Evolutionary conservation across 768 basidiomycete genomes (phyloP), one percentile per base, ranked within the genome.

Genomic region (Clitopilus passeckerianus): DNA sequence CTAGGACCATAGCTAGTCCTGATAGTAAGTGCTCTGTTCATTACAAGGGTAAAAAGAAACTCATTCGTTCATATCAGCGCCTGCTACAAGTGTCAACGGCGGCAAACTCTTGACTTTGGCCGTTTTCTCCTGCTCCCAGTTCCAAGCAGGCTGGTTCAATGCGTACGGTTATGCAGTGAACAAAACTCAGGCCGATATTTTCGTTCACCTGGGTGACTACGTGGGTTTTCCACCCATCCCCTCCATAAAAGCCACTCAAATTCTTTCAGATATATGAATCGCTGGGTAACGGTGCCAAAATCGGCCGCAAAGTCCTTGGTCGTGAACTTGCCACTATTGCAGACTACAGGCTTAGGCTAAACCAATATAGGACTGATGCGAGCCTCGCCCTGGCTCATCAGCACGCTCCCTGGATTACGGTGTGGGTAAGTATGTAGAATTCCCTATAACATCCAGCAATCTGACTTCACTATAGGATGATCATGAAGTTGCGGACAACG

Each of bases 161-260:
- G 84, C 84, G 9, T 86, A 86, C 64, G 82, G 80, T 3, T 75
- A 78, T 54, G 83, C 81, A 6, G 79, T 82, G 15, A 79, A 77
- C 59, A 81, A 82, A 60, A 79, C 80, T 12, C 73, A 74, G 12
- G 76, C 81, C 1, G 81, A 85, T 60, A 69, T 83, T 34, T 84
- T 82, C 59, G 67, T 86, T 9, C 84, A 86, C 63, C 74, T 86
- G 18, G 84, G 84, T 6, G 84, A 85, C 68, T 86, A 85, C 63
- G 81, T 82, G 61, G n/a, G 77, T 70, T 23, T 33, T 41, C 15
- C 35, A 22, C 20, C 16, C 53, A 7, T 46, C 23, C 44, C 44
- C 44, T 18, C n/a, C 18, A 46, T 30, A 18, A 7, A 30, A 30
- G 7, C 27, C 27, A 30, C 27, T 30, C 27, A 30, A 30, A 30